Evolutionary conservation across 2,329 filamentous ascomycete genomes (phyloP).

Genomic region (Cadophora malorum): DNA sequence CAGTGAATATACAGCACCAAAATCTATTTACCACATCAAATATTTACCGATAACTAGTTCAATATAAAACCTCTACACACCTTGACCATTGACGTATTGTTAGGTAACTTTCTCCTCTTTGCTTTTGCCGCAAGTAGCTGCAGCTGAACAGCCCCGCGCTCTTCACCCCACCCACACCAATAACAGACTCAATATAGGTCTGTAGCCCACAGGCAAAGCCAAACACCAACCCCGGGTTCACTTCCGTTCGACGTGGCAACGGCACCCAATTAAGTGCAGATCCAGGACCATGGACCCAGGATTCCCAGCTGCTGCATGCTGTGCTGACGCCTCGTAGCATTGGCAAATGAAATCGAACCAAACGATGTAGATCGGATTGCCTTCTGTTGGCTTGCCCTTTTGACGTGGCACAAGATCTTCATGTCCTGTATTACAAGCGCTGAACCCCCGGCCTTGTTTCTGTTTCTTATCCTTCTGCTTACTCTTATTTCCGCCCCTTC

Average conservation of each 20-base stretch:
- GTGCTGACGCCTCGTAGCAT: conserved; percentile 13
- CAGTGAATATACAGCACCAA: too few species aligned
- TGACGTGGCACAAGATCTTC: conserved; percentile 3
- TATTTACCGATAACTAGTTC: too few species aligned
- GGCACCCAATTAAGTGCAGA: background rate
- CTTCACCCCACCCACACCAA: conserved; percentile 17
- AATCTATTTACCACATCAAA: too few species aligned
- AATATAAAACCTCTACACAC: too few species aligned
- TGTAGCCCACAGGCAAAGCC: background rate
- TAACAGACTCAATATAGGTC: conserved; percentile 13
- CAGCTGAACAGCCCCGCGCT: background rate
- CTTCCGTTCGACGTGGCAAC: conserved; percentile 8
- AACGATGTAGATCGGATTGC: background rate
- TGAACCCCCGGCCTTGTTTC: background rate
- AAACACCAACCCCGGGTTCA: background rate
- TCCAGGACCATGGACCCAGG: conserved; percentile 18
- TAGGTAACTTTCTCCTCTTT: background rate
- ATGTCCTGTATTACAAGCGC: background rate
- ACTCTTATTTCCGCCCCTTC: background rate
- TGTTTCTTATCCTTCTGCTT: background rate
- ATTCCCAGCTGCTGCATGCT: conserved; percentile 18
- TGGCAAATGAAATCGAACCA: conserved; percentile 8
- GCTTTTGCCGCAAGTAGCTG: background rate
- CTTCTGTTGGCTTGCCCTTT: background rate
- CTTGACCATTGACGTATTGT: background rate